phyloP scores from a whole-genome alignment of 441 rosid genomes.

The Jatropha multifida region DNA sequence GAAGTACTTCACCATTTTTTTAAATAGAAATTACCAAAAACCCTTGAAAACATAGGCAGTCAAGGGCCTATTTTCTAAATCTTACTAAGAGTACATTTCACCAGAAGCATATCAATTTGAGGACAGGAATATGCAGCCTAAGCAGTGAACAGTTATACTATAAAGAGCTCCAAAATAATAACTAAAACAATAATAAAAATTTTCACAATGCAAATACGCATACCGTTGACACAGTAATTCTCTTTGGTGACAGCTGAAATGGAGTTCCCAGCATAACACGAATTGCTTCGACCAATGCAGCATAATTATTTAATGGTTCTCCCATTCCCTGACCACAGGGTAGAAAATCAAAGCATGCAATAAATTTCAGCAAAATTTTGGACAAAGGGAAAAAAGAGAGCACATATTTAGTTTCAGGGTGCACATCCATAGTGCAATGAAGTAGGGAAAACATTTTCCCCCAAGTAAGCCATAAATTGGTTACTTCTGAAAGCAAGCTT shows the following conservation, averaged over 20 bases:
- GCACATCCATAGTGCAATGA: not conserved
- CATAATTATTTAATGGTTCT: conserved; percentile 91
- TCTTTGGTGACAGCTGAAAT: conserved; percentile 80
- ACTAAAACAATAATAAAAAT: not conserved
- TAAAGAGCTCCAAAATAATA: not conserved
- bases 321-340: conserved; percentile 84
- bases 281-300: conserved; percentile 81
- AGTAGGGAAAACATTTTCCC: not conserved
- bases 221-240: conserved; percentile 93
- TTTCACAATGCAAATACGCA: conserved; percentile 5
- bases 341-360: conserved; percentile 19
- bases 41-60: not conserved
- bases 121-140: not conserved
- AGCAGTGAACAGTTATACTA: not conserved
- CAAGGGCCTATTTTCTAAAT: not conserved
- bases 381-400: too few species aligned
- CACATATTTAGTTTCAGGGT: not conserved
- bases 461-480: not conserved
- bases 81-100: not conserved
- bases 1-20: not conserved
- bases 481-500: not conserved
- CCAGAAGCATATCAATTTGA: not conserved
- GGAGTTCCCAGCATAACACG: conserved; percentile 71
- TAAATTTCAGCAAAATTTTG: conserved; percentile 11
- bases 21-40: not conserved